Conservation (phyloP, 371 early-diverging fungal genomes). For the Apophysomyces trapeziformis region DNA sequence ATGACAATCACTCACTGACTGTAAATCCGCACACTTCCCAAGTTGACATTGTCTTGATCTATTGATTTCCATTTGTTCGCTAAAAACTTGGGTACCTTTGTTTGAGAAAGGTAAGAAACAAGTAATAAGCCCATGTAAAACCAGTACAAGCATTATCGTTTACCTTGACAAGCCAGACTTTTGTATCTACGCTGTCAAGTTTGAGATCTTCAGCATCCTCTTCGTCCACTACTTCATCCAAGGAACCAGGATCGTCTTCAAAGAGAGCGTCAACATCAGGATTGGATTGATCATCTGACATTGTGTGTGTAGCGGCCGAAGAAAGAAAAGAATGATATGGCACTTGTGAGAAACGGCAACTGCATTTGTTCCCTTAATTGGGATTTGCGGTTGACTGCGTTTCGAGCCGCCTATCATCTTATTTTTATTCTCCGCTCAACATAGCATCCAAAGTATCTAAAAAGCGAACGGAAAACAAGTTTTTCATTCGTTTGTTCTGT, state of each 20-base stretch:
- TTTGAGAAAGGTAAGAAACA: not conserved
- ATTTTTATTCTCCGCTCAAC: too few relatives aligned
- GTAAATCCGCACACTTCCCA: constrained; percentile 84
- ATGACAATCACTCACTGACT: constrained; percentile 44
- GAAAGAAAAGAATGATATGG: not conserved
- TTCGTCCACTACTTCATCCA: constrained; percentile 55
- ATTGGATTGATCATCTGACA: constrained; percentile 33
- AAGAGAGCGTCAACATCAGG: constrained; percentile 63
- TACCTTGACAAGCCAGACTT: constrained; percentile 93
- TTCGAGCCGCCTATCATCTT: too few relatives aligned
- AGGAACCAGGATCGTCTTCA: constrained; percentile 64
- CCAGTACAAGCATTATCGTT: not conserved
- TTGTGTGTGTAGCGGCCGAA: not conserved
- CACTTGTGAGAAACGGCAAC: too few relatives aligned
- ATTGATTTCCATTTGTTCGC: constrained; percentile 80
- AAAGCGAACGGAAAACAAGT: too few relatives aligned
- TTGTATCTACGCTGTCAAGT: constrained; percentile 65
- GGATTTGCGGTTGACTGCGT: too few relatives aligned
- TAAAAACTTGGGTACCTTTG: constrained; percentile 78
- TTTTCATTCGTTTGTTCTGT: too few relatives aligned
- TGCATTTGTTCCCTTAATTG: too few relatives aligned
- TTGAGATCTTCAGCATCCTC: constrained; percentile 78
- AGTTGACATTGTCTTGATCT: constrained; percentile 68
- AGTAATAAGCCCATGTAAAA: not conserved
- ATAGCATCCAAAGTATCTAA: too few relatives aligned